phyloP scores from a whole-genome alignment of 345 rosid genomes.

The Balakata baccata region DNA sequence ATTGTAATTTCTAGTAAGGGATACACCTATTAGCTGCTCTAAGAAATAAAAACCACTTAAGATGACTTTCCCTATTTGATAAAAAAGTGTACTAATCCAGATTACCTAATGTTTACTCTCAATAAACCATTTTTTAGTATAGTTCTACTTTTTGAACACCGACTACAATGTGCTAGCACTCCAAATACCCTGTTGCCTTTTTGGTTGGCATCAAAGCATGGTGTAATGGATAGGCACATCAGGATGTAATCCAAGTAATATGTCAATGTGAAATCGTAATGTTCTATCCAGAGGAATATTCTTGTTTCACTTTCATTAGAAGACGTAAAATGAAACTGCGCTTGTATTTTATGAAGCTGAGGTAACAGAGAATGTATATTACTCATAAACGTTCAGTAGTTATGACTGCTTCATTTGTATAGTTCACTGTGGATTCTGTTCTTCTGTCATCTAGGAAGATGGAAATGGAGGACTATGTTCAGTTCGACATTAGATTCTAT shows the following conservation, averaged over 20 bases:
- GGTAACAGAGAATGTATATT: not conserved
- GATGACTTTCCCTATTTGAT: not conserved
- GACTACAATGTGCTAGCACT: not conserved
- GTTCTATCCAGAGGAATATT: not conserved
- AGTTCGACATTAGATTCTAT: not conserved
- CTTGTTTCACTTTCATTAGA: not conserved
- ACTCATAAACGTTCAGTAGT: not conserved
- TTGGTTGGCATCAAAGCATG: not conserved
- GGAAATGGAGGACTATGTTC: conserved; percentile 13
- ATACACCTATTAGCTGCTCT: not conserved
- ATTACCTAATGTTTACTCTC: not conserved
- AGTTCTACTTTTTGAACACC: not conserved
- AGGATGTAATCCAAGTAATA: not conserved
- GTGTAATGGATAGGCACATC: not conserved
- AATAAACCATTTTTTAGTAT: not conserved
- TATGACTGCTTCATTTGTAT: too few species aligned
- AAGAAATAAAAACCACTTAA: not conserved
- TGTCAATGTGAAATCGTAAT: not conserved
- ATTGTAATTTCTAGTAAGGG: not conserved
- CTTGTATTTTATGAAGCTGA: not conserved
- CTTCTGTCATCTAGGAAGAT: too few species aligned
- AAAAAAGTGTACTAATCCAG: not conserved
- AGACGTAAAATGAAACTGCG: not conserved
- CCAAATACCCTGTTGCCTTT: not conserved
- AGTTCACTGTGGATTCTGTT: too few species aligned